Evolutionary conservation across 305 asterid species (phyloP).

Genomic region (Coffea humblotiana): DNA sequence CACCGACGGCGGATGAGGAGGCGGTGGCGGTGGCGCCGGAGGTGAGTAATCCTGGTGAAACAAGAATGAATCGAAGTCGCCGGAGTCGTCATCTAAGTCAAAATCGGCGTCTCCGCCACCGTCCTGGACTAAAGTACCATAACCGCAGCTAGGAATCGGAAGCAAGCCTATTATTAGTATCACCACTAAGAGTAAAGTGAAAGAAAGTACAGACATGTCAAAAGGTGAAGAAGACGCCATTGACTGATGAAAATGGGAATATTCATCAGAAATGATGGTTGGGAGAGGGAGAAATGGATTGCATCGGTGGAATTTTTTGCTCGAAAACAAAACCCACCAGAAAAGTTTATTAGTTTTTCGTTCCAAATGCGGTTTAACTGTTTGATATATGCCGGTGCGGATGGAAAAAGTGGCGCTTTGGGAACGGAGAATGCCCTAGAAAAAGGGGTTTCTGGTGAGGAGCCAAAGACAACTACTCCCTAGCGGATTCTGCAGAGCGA

Average conservation of each 20-base stretch:
- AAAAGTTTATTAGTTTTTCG: neutral
- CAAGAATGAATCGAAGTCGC: conserved; percentile 50
- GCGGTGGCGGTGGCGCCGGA: conserved; percentile 99
- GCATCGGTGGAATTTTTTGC: conserved; percentile 12
- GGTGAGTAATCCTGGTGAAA: conserved; percentile 97
- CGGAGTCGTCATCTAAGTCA: conserved; percentile 27
- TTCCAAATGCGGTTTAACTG: neutral
- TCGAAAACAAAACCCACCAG: neutral
- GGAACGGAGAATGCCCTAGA: neutral
- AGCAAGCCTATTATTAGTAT: neutral
- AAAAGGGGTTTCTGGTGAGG: neutral
- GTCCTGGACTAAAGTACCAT: neutral
- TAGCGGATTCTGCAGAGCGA: neutral
- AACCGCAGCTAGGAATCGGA: neutral
- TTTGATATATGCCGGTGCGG: neutral
- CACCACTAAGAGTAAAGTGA: neutral
- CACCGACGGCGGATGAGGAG: conserved; percentile 94
- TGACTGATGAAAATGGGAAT: neutral
- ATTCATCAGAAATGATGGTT: conserved; percentile 25
- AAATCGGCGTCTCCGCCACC: conserved; percentile 15
- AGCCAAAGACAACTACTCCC: neutral
- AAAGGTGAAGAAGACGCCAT: conserved; percentile 9
- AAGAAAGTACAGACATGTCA: neutral
- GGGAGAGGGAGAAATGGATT: neutral
- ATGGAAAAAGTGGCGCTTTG: neutral